Percentiles rank a stretch among this genome's conserved stretches.
Conservation (phyloP, 306 rosid genomes). For the Styphnolobium japonicum region DNA sequence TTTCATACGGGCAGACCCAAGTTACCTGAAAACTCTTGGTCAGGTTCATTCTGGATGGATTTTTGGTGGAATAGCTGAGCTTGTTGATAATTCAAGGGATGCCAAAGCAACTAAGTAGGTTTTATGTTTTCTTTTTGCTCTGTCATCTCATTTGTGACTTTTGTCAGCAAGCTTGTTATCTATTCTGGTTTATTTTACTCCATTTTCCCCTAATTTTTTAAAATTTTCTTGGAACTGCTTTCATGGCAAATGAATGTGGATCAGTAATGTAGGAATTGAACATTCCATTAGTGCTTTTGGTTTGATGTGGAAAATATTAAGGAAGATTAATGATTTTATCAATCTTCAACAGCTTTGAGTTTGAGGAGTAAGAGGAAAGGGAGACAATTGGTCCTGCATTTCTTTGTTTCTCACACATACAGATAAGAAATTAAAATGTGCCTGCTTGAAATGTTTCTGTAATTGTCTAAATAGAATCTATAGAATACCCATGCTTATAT, state of each 20-base stretch:
- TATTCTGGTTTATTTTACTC: constrained; percentile 4
- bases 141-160: not conserved
- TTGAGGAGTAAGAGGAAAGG: not conserved
- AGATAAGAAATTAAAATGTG: not conserved
- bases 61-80: constrained; percentile 66
- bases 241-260: not conserved
- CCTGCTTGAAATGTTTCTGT: not conserved
- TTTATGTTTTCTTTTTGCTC: constrained; percentile 19
- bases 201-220: not conserved
- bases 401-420: not conserved
- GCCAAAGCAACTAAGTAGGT: constrained; percentile 60
- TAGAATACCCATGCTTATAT: not conserved
- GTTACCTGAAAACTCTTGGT: constrained; percentile 61
- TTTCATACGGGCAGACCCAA: constrained; percentile 44
- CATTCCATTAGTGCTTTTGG: not conserved
- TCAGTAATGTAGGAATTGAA: not conserved
- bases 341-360: not conserved
- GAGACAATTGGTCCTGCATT: not conserved
- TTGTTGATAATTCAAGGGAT: constrained; percentile 58
- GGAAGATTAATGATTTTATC: not conserved
- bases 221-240: not conserved
- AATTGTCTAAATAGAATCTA: not conserved
- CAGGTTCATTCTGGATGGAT: constrained; percentile 66
- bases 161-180: not conserved
- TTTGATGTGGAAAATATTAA: not conserved